A percentile compares a stretch with the other conserved stretches of the same genome.
Conservation (phyloP, 768 basidiomycete species). For the Mycena floridula region DNA sequence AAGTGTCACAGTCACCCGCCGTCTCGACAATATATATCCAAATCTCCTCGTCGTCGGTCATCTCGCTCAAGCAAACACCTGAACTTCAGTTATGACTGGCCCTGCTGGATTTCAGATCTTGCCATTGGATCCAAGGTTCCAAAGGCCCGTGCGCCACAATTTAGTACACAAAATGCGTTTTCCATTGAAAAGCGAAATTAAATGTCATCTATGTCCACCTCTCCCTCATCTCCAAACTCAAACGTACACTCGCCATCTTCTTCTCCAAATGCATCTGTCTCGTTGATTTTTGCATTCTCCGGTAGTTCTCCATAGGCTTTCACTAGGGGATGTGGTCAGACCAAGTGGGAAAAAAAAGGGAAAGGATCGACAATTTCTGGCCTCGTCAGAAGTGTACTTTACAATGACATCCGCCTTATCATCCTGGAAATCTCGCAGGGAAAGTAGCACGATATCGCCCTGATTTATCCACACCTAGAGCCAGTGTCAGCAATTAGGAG, state of each 20-base stretch:
- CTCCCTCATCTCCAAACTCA: constrained; percentile 86
- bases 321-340: constrained; percentile 35
- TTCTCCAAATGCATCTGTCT: constrained; percentile 89
- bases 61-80: background rate
- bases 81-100: too few species aligned
- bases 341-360: background rate
- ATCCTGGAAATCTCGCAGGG: constrained; percentile 97
- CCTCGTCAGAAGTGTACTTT: constrained; percentile 97
- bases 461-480: constrained; percentile 97
- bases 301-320: constrained; percentile 98
- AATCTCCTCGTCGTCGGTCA: background rate
- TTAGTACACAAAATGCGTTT: too few species aligned
- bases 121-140: too few species aligned
- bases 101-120: too few species aligned
- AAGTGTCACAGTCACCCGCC: too few species aligned
- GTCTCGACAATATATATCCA: too few species aligned
- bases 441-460: constrained; percentile 92
- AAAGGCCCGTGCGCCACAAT: too few species aligned
- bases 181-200: too few species aligned
- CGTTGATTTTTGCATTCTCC: constrained; percentile 94
- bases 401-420: constrained; percentile 99
- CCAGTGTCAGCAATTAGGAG: background rate
- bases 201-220: constrained; percentile 88
- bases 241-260: constrained; percentile 87
- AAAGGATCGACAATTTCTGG: constrained; percentile 58